Evolutionary conservation across 2,329 filamentous ascomycete species (phyloP), one percentile per base, ranked within the genome.

Genomic region (Trichoderma brevicompactum): DNA sequence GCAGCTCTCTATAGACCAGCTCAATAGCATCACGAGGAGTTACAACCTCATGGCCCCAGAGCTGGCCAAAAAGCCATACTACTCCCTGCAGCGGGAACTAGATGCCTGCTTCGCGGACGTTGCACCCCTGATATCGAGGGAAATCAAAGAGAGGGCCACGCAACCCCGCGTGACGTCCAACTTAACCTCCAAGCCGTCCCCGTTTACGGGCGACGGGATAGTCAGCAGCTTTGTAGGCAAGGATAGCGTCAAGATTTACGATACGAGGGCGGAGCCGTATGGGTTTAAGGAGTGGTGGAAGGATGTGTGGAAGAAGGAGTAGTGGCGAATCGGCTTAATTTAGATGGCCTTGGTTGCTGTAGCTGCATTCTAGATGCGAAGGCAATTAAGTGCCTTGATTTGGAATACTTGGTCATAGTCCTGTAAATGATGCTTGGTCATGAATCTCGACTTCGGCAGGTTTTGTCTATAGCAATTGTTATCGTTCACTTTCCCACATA

Each of bases 21-120:
- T 98, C 64, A 98, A 98, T 77, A 77, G 79, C 36, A 82, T 96
- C 55, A 90, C 92, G 7, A 87, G 95, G 32, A 91, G 91, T 13
- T 99, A 99, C 81, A 98, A 98, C 72, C 85, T 98, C 3, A 94
- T 96, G 88, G 94, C 95, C 0, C 95, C 95, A 0, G 89, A 92
- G 63, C 83, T 97, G 1, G 94, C 94, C 2, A 96, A 95, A 78
- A 97, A 97, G 76, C 92, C 94, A 0, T 98, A 98, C 76, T 93
- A 92, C 73, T 89, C 84, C 2, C 85, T 98, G 7, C 87, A 93
- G 50, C 87, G 94, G 55, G 95, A 99, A 78, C 82, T 98, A 15
- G 84, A 83, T 36, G 82, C 86, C 2, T 97, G 94, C 75, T 98
- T 89, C 73, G 90, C 92, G 0, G 94, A 97, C 67, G 89, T 96